Evolutionary conservation across 495 filamentous ascomycete genomes (phyloP), one percentile per base, ranked within the genome.

Genomic region (Physcia stellaris): DNA sequence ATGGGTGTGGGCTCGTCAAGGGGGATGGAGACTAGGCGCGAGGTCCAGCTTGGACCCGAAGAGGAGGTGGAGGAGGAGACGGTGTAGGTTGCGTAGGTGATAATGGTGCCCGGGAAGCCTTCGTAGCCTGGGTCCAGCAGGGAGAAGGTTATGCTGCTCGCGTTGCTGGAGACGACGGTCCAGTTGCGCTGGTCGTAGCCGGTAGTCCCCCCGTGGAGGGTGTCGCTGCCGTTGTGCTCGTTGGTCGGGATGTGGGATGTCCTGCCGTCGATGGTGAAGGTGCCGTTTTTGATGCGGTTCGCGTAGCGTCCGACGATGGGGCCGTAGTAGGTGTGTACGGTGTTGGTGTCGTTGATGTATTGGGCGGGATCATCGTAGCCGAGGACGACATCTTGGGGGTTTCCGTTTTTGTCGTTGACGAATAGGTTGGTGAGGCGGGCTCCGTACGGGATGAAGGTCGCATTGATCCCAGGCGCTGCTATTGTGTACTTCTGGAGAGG

Each of bases 171-270:
- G 53, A 80, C 66, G 11, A 90, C 79, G 5, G 77, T 80, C 61
- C 82, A 93, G 56, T 87, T 82, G 37, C 82, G 70, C 63, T 70
- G 73, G 50, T 87, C 83, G 66, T 86, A 93, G 34, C 85, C 85
- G 42, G 85, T 59, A 1, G 62, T 63, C n/a, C 85, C 85, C 30
- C 85, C 85, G 53, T 93, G 84, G 19, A 93, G 71, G 4, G 82
- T 85, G 55, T 88, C 67, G 6, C 60, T 46, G 16, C 78, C 77
- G 6, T 63, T 48, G 37, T 90, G 73, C 51, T 93, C 84, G 57
- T 88, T 90, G 24, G 76, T 58, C 2, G 66, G 54, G 30, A 83
- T 61, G 42, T 86, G 67, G 49, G 79, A 88, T 0, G 55, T 64
- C 11, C 46, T 47, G 17, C 73, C 79, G 35, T 83, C 78, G 42